Evolutionary conservation across 495 filamentous ascomycete genomes (phyloP), one percentile per base, ranked within the genome.

Genomic region (Podospora pseudopauciseta): DNA sequence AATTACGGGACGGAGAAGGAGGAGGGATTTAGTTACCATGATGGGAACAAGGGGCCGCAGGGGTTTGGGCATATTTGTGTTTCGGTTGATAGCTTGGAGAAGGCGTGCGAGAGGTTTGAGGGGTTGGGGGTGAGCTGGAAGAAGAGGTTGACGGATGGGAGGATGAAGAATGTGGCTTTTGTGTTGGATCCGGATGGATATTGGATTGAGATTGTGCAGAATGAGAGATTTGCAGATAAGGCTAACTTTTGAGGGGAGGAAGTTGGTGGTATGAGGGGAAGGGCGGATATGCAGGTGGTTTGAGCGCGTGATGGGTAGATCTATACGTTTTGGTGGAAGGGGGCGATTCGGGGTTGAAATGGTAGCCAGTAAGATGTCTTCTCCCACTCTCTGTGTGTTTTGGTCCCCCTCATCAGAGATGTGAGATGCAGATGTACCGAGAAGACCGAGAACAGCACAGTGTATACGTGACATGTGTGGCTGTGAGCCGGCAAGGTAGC

Each of bases 1-100:
- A 97, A 99, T 76, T 95, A 97, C 70, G 95, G 95, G 56, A 97
- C 95, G 2, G 95, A 99, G 84, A 94, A 92, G 74, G 88, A 97
- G 71, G 84, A 88, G 65, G 81, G 84, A 60, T 92, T 93, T 73
- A 88, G 88, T 57, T 99, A 99, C 75, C 95, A 99, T 75, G 89
- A 96, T 71, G 95, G 95, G 11, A 99, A 99, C 77, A 81, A 87
- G 23, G 82, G 96, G 78, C 95, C 94, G 1, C 92, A 97, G 77
- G 95, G 95, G 30, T 99, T 97, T 72, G 94, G 94, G 0, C 92
- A 96, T 74, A 92, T 96, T 68, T 92, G 91, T 90, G 81, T 99
- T 63, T 87, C 89, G n/a, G 94, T 97, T 15, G 95, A 99, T 73
- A 89, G 95, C 73, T 78, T 99, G 44, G 87, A 93, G 63, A 90